Evolutionary conservation across 345 rosid species (phyloP), one percentile per base, ranked within the genome.

Genomic region (Raphanus sativus): DNA sequence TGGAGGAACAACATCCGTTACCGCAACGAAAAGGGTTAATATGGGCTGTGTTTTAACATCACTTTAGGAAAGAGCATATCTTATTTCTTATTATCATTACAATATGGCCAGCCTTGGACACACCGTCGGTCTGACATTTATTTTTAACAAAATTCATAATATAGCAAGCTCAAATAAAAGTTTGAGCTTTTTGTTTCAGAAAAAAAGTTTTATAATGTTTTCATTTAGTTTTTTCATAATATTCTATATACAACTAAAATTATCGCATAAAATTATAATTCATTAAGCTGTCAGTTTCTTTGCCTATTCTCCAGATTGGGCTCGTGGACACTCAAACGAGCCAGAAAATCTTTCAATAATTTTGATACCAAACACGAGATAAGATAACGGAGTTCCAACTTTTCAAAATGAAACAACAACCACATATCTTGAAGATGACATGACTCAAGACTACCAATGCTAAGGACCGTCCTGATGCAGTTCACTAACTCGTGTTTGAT

Each of bases 1-100:
- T 89, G 4, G 77, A 84, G 48, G 99, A 95, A 83, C 98, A 95
- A 74, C 99, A 95, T 77, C 90, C 86, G 0, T 17, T 89, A 15
- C 85, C 80, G 17, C 85, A 80, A 36, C 86, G 97, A 15, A 88
- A 81, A 68, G 96, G 85, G 50, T 81, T 78, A 10, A 86, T 88
- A 75, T 92, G 99, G 98, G 88, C 81, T 0, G 73, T 95, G 90
- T 83, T 92, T 95, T 54, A 84, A 90, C 73, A 76, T 84, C 59
- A 86, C 90, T 33, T 77, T 95, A 68, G 21, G 21, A 21, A 21
- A 21, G 21, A 21, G 21, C 21, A 21, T 21, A 21, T 1, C 21
- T 21, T 21, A 21, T 21, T 21, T 21, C 21, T 21, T 21, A 21
- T 21, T 21, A 21, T 21, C 21, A 21, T 21, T 21, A 21, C 21